Base-by-base conservation (phyloP, 768 basidiomycete genomes). In the Suillus plorans region DNA sequence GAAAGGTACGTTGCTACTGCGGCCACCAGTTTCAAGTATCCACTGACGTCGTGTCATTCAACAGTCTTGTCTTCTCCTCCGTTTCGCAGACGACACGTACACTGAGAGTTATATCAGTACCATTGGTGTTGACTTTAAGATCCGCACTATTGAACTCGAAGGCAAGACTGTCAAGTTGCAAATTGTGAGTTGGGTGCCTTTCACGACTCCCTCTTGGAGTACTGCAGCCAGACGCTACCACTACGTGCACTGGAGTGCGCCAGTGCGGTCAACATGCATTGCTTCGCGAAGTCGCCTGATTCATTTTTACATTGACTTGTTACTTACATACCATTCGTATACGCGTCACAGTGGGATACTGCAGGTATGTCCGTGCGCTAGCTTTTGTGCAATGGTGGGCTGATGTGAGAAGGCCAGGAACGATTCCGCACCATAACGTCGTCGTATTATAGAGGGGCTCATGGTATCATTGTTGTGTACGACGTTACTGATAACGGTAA, bases 111-210 rank as follows among this genome's bases (percentile, higher is more conserved):
- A 97, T 80, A 96, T 99, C 76, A 92, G 90, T 65, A 98, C 97
- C 45, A 99, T 98, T 78, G 97, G 97, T 69, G 95, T 98, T 64
- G 95, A 97, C 82, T 97, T 97, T 82, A 97, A 96, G 90, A 98
- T 99, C 81, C 88, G 97, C 66, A 99, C 97, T 42, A 98, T 99
- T 79, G 97, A 99, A 77, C 85, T 99, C 62, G 97, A 99, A 74
- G 97, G 97, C 65, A 97, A 97, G 89, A 94, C 93, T 1, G 94
- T 98, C 78, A 99, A 98, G 79, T 86, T 99, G 65, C 97, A 99
- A 81, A 99, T 99, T 79, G 96, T 97, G 73, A 79, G 96, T 80
- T 50, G 63, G 68, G 64, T 61, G 25, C 50, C 49, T 41, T 52
- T 62, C 1, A 12, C 12, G 42, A 47, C 63, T 63, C 60, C 59